These are phyloP conservation scores for Coprinopsis cinerea DNA, from an alignment of 768 basidiomycete species.

Conservation along the genomic window DNA sequence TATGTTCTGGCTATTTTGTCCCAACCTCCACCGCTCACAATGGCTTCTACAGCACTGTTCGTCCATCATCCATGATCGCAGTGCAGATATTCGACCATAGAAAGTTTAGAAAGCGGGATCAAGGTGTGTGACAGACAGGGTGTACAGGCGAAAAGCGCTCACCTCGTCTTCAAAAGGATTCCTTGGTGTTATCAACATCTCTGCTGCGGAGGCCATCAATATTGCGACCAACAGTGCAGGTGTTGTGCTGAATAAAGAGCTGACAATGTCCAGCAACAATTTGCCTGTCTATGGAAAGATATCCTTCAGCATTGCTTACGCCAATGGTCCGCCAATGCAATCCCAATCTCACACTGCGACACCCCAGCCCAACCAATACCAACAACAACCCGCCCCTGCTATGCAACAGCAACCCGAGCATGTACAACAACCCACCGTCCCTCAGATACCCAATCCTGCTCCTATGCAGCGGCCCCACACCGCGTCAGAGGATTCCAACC, in stretches of 20 bases:
- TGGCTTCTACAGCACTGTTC: constrained; percentile 49
- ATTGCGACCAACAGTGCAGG: constrained; percentile 34
- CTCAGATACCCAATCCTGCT: neutral
- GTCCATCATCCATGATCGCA: constrained; percentile 65
- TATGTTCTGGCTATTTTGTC: constrained; percentile 31
- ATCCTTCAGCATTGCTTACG: constrained; percentile 52
- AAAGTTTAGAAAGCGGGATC: constrained; percentile 84
- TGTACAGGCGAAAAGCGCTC: constrained; percentile 21
- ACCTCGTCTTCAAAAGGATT: constrained; percentile 34
- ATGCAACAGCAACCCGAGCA: constrained; percentile 2
- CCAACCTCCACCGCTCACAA: constrained; percentile 11
- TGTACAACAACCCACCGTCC: constrained; percentile 4
- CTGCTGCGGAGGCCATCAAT: constrained; percentile 47
- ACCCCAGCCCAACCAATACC: constrained; percentile 11
- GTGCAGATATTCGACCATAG: constrained; percentile 90
- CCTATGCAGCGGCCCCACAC: neutral
- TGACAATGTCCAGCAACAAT: constrained; percentile 68
- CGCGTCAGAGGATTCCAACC: neutral
- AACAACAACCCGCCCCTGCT: constrained; percentile 8
- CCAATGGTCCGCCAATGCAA: constrained; percentile 25
- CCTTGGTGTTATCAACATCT: constrained; percentile 52
- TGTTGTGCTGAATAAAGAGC: constrained; percentile 70
- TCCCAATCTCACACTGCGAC: constrained; percentile 11
- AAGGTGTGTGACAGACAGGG: constrained; percentile 37
- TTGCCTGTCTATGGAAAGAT: constrained; percentile 80